Conservation (phyloP, 805 yeast genomes). For the Cyberlindnera suaveolens region DNA sequence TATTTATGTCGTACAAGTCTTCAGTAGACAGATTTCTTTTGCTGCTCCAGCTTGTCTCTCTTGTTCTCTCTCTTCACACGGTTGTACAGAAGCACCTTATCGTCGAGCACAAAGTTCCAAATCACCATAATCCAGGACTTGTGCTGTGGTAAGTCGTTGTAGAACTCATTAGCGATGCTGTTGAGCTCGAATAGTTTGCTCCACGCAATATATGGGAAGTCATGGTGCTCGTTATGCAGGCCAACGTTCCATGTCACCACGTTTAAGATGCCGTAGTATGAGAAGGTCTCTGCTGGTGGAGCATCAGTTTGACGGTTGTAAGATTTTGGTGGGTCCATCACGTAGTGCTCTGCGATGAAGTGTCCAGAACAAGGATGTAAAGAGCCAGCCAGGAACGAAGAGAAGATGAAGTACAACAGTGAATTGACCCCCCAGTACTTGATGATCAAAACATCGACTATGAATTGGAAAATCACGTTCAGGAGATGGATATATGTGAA, state of each 20-base stretch:
- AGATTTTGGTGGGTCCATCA: conserved; percentile 49
- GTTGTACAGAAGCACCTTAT: conserved; percentile 67
- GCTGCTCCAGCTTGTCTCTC: conserved; percentile 5
- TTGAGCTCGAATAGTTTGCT: conserved; percentile 61
- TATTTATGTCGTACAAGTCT: neutral
- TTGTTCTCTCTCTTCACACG: conserved; percentile 63
- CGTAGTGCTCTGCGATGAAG: conserved; percentile 91
- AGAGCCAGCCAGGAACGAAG: conserved; percentile 85
- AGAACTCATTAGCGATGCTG: conserved; percentile 70
- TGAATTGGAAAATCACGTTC: conserved; percentile 52
- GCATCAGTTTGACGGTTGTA: conserved; percentile 23
- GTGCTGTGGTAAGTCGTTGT: conserved; percentile 72
- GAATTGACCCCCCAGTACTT: conserved; percentile 58
- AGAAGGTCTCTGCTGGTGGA: conserved; percentile 77
- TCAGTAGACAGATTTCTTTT: neutral
- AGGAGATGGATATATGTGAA: conserved; percentile 71
- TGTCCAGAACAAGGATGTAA: conserved; percentile 94
- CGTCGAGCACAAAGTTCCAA: conserved; percentile 62
- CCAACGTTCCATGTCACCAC: conserved; percentile 88
- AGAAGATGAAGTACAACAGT: conserved; percentile 58
- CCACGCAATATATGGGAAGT: conserved; percentile 94
- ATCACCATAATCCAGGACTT: conserved; percentile 75
- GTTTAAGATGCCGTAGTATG: conserved; percentile 81
- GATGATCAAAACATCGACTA: conserved; percentile 54
- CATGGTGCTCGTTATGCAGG: conserved; percentile 91